phyloP scores from a whole-genome alignment of 371 early-diverging fungal genomes.

The Haplosporangium sp. region DNA sequence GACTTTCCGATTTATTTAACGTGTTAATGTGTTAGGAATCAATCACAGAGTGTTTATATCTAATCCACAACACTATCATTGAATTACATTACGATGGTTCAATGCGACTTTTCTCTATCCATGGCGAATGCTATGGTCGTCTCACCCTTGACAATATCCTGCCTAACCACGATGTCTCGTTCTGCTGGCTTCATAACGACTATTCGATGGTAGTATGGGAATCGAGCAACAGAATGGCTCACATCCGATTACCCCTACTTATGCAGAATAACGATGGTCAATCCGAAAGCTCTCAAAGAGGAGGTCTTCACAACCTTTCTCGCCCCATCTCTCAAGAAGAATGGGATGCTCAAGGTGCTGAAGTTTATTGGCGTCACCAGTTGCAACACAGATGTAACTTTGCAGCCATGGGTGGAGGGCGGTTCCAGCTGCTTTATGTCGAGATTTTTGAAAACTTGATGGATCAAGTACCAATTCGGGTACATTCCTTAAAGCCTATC shows the following conservation, averaged over 20 bases:
- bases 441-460: conserved; percentile 52
- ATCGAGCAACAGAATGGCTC: conserved; percentile 54
- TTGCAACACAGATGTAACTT: conserved; percentile 51
- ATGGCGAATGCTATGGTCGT: conserved; percentile 50
- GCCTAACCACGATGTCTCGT: conserved; percentile 48
- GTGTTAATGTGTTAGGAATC: conserved; percentile 20
- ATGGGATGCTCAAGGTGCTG: conserved; percentile 52
- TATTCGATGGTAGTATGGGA: conserved; percentile 56
- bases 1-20: neutral
- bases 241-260: conserved; percentile 47
- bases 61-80: conserved; percentile 48
- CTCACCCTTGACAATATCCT: conserved; percentile 52
- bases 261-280: conserved; percentile 13
- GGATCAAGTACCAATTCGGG: conserved; percentile 51
- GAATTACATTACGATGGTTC: conserved; percentile 51
- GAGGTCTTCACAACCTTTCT: neutral
- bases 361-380: conserved; percentile 54
- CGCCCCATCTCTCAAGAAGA: conserved; percentile 50
- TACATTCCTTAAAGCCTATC: conserved; percentile 39
- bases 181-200: conserved; percentile 57
- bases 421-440: conserved; percentile 69
- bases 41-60: conserved; percentile 45
- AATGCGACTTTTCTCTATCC: conserved; percentile 49
- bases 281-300: neutral
- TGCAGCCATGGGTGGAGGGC: conserved; percentile 70